Evolutionary conservation across 495 filamentous ascomycete species (phyloP).

Genomic region (Cercophora scortea): DNA sequence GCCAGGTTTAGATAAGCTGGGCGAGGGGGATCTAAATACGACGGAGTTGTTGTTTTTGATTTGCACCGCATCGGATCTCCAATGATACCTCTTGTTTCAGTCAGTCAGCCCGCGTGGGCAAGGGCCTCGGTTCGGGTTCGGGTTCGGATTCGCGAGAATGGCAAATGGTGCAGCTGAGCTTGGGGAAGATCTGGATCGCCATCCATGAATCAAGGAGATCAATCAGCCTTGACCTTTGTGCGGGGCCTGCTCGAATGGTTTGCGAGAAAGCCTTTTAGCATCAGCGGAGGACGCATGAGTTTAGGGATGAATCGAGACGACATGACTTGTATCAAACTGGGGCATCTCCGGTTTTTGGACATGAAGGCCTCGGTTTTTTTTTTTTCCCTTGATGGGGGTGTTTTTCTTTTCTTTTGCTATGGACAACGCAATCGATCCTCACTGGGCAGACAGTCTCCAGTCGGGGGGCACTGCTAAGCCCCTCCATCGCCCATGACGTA

Average conservation of each 20-base stretch:
- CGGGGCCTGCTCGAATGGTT: background rate
- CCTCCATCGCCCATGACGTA: too few species aligned
- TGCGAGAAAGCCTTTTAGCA: background rate
- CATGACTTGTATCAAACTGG: background rate
- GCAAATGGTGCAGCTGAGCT: too few species aligned
- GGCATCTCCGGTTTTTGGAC: background rate
- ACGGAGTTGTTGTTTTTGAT: slow-evolving; percentile 11
- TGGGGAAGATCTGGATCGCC: too few species aligned
- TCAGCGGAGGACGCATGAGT: background rate
- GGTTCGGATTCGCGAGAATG: background rate
- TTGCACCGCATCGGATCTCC: slow-evolving; percentile 22
- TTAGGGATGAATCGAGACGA: slow-evolving; percentile 3
- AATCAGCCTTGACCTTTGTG: background rate
- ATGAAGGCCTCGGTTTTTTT: too few species aligned
- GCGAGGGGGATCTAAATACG: background rate
- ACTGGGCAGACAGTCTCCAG: too few species aligned
- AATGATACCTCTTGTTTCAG: slow-evolving; percentile 29
- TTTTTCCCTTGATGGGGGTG: too few species aligned
- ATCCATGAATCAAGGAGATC: too few species aligned
- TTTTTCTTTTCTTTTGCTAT: too few species aligned
- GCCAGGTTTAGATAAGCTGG: slow-evolving; percentile 62
- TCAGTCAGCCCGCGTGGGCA: background rate
- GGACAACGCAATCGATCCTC: too few species aligned
- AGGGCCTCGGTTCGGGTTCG: too few species aligned
- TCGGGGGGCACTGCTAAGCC: too few species aligned